Evolutionary conservation across 1,284 basidiomycete species (phyloP).

Genomic region (Ceratobasidium sp.): DNA sequence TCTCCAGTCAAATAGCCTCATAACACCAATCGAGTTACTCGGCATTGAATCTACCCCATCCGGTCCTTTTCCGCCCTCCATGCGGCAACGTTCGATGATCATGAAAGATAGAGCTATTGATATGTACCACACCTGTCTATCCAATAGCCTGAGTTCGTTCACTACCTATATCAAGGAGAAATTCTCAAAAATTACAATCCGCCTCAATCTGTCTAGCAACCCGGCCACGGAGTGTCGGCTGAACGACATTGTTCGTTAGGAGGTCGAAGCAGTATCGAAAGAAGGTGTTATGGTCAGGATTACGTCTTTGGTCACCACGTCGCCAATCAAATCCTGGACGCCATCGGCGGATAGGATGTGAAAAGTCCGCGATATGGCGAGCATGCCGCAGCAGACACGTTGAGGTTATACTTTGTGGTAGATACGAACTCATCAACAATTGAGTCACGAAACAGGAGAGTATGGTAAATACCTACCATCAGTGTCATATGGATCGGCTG

Average conservation of each 20-base stretch:
- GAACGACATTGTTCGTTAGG: constrained; percentile 44
- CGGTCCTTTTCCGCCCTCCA: constrained; percentile 47
- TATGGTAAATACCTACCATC: not conserved
- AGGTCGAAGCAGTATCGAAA: not conserved
- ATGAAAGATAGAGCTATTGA: constrained; percentile 48
- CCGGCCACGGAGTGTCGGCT: constrained; percentile 52
- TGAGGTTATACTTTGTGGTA: constrained; percentile 28
- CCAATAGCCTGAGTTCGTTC: not conserved
- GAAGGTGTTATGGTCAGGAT: constrained; percentile 48
- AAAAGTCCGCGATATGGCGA: constrained; percentile 50
- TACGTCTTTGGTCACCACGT: constrained; percentile 55
- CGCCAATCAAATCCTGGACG: constrained; percentile 51
- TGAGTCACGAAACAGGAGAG: constrained; percentile 38
- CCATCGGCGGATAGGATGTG: constrained; percentile 52
- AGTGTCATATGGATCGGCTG: no score
- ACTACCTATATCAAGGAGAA: no score
- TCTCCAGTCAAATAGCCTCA: not conserved
- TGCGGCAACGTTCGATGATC: constrained; percentile 44
- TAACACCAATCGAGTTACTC: not conserved
- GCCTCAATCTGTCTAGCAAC: constrained; percentile 51
- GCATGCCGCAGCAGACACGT: not conserved
- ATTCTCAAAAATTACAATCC: no score
- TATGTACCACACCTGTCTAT: constrained; percentile 48
- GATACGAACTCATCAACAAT: constrained; percentile 42
- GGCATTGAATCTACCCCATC: constrained; percentile 47